Conservation (phyloP, 441 rosid genomes). For the Gossypium lobatum region DNA sequence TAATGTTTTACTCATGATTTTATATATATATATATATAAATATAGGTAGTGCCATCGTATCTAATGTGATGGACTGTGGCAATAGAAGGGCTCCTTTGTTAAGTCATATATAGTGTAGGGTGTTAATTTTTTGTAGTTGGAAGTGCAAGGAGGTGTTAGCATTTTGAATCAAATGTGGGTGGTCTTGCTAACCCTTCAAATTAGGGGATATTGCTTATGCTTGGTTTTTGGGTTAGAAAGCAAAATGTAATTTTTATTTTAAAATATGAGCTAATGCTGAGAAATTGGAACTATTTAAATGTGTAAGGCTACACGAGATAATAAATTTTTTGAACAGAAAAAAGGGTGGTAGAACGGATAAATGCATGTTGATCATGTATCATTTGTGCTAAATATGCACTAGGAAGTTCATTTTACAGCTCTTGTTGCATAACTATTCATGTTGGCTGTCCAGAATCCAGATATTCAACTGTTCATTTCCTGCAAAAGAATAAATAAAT, state of each 20-base stretch:
- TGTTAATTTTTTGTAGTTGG: background rate
- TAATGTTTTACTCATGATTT: background rate
- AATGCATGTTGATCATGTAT: background rate
- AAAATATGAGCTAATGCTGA: background rate
- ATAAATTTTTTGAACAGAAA: background rate
- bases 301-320: background rate
- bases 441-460: background rate
- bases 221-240: background rate
- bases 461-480: background rate
- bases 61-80: background rate
- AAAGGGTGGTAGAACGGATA: background rate
- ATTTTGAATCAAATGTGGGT: background rate
- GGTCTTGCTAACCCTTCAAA: background rate
- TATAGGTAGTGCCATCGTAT: background rate
- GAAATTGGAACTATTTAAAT: background rate
- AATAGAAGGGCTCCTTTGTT: background rate
- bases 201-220: slow-evolving; percentile 1
- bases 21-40: background rate
- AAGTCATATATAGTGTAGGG: background rate
- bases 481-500: background rate
- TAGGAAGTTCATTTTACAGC: background rate
- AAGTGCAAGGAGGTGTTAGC: background rate
- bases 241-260: background rate
- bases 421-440: background rate
- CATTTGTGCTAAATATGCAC: background rate